Evolutionary conservation across 2,329 filamentous ascomycete genomes (phyloP), one percentile per base, ranked within the genome.

Genomic region (Dactylellina sp.): DNA sequence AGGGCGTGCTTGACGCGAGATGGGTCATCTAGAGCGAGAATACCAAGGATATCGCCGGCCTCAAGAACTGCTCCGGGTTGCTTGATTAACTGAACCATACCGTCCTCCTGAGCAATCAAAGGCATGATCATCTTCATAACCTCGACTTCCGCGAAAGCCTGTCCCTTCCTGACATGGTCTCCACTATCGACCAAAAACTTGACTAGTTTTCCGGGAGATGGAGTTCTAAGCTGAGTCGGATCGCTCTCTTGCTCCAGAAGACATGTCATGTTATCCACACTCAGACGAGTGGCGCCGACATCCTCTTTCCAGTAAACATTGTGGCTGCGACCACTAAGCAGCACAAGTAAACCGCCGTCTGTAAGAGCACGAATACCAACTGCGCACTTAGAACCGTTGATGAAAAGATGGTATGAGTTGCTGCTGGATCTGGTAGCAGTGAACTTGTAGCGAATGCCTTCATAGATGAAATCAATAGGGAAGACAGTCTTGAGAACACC

Each of bases 101-200:
- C 95, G 79, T 97, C 95, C 82, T 99, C 95, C 80, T 93, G 90
- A 1, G 95, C 91, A 75, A 99, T 87, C 63, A 99, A 86, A 79
- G 95, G 95, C 95, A 99, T 99, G 87, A 98, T 98, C 95, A 99
- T 99, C 87, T 99, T 99, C 95, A 99, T 99, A 83, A 99, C 95
- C 83, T 99, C 95, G 42, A 99, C 94, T 82, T 99, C 95, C 64
- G 95, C 95, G 80, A 93, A 99, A 35, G 94, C 86, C 82, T 98
- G 91, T 66, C 94, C 94, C 78, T 96, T 92, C 82, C 88, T 90
- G 82, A 99, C 89, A 81, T 99, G 95, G 78, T 93, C 87, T 75
- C 95, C 95, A 79, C 96, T 98, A 82, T 97, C 95, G 1, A 99
- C 91, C 0, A 92, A 91, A 83, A 95, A 99, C 84, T 97, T 97